These are phyloP conservation scores for Ophiostoma montium DNA, from an alignment of 2,329 filamentous ascomycete species.

Conservation along the genomic window DNA sequence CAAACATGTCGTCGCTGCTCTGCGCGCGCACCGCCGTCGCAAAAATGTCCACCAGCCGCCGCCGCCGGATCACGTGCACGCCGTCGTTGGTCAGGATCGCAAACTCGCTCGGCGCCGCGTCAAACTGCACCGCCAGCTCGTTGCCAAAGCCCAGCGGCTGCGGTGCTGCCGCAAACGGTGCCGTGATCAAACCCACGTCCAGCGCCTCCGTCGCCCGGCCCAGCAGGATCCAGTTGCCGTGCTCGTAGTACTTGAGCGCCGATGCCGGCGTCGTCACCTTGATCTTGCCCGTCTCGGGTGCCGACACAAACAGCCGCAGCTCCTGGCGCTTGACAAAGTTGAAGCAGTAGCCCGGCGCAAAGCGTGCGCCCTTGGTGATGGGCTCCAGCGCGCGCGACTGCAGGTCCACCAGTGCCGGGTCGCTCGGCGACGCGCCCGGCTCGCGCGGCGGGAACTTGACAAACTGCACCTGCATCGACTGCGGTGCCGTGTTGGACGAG, in stretches of 20 bases:
- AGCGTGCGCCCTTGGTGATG: slow-evolving; percentile 43
- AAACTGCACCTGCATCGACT: slow-evolving; percentile 95
- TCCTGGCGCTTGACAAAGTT: slow-evolving; percentile 46
- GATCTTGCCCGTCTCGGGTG: slow-evolving; percentile 81
- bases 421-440: slow-evolving; percentile 20
- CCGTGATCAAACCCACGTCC: slow-evolving; percentile 63
- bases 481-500: slow-evolving; percentile 53
- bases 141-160: slow-evolving; percentile 78
- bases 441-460: slow-evolving; percentile 75
- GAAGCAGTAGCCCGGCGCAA: slow-evolving; percentile 82
- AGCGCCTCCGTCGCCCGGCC: slow-evolving; percentile 50
- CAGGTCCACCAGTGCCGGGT: slow-evolving; percentile 28
- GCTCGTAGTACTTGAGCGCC: slow-evolving; percentile 56
- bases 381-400: slow-evolving; percentile 33
- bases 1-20: slow-evolving; percentile 64
- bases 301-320: slow-evolving; percentile 60
- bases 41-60: slow-evolving; percentile 83
- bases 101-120: slow-evolving; percentile 66
- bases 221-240: slow-evolving; percentile 65
- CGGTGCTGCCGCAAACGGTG: slow-evolving; percentile 53
- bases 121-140: slow-evolving; percentile 91
- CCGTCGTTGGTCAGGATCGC: slow-evolving; percentile 86
- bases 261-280: slow-evolving; percentile 39
- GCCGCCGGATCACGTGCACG: slow-evolving; percentile 70
- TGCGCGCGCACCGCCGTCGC: slow-evolving; percentile 63